Evolutionary conservation across 768 basidiomycete species (phyloP), one percentile per base, ranked within the genome.

Genomic region (Tulasnella sp.): DNA sequence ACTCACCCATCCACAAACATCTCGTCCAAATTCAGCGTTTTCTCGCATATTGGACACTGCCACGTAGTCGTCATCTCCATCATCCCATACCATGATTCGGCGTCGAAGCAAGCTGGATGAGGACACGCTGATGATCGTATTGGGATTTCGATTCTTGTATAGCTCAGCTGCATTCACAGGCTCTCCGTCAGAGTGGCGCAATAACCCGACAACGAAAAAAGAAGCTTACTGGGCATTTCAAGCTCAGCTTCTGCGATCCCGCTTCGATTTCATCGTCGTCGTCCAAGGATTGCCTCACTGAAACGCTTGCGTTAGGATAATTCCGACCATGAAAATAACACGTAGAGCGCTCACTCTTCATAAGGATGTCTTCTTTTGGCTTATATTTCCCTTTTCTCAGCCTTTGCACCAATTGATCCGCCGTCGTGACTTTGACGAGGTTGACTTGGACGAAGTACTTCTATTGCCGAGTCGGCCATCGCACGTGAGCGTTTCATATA

Each of bases 11-110:
- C 97, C 76, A 97, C 87, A 45, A 97, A 91, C 42, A 99, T 84
- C 77, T 98, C 94, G 40, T 91, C 91, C 25, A 89, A 84, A 78
- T 91, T 89, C 73, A 99, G 82, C 67, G 86, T 84, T 80, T 89
- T 90, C 82, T 94, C 93, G 83, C 97, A 99, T 58, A 95, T 91
- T 36, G 97, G 97, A 83, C 97, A 99, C 67, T 91, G 83, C 92
- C 93, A 99, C 38, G 95, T 96, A 1, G 97, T 97, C 11, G 96
- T 98, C 84, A 94, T 91, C 81, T 97, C 93, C 89, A 97, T 99
- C 82, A 97, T 90, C 5, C 91, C 91, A 81, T 92, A 94, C 96
- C 96, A 99, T 52, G 93, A 94, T 22, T 86, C 87, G 0, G 96
- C 96, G 83, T 99, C 97, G 83, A 99, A 99, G 82, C 97, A 99